Evolutionary conservation across 768 basidiomycete species (phyloP).

Genomic region (Chalciporus pseudorubinellus): DNA sequence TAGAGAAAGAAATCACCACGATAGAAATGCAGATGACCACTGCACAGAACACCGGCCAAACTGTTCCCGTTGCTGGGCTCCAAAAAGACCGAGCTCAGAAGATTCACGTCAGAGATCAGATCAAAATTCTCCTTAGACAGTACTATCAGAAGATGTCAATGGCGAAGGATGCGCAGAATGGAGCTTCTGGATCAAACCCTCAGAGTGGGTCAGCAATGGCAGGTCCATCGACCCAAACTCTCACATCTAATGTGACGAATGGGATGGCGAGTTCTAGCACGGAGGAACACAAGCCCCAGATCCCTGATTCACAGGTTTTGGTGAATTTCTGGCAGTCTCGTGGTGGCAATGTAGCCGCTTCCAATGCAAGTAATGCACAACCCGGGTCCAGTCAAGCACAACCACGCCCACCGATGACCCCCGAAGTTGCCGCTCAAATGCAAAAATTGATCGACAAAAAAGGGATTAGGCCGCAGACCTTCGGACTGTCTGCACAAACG

Average conservation of each 20-base stretch:
- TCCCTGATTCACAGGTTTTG: constrained; percentile 25
- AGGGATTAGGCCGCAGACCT: constrained; percentile 26
- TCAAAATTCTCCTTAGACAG: constrained; percentile 14
- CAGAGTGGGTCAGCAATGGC: constrained; percentile 8
- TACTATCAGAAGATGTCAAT: constrained; percentile 14
- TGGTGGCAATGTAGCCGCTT: constrained; percentile 13
- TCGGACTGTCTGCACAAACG: constrained; percentile 15
- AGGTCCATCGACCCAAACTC: constrained; percentile 13
- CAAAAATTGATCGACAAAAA: constrained; percentile 50
- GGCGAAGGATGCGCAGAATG: constrained; percentile 11
- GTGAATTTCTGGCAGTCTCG: constrained; percentile 31
- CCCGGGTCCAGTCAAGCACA: constrained; percentile 17
- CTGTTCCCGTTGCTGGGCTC: constrained; percentile 8
- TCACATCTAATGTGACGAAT: constrained; percentile 2
- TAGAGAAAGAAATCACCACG: constrained; percentile 16
- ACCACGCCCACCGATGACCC: not conserved
- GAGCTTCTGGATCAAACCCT: not conserved
- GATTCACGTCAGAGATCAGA: not conserved
- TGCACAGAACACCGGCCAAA: constrained; percentile 20
- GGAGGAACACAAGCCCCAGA: constrained; percentile 20
- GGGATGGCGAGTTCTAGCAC: constrained; percentile 4
- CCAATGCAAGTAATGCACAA: constrained; percentile 7
- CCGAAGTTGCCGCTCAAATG: constrained; percentile 40
- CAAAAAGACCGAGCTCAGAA: constrained; percentile 11
- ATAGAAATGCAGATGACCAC: constrained; percentile 16